A percentile compares a stretch with the other conserved stretches of the same genome.
Evolutionary conservation across 1,139 yeast genomes (phyloP).

Genomic region (Scheffersomyces illinoinensis): DNA sequence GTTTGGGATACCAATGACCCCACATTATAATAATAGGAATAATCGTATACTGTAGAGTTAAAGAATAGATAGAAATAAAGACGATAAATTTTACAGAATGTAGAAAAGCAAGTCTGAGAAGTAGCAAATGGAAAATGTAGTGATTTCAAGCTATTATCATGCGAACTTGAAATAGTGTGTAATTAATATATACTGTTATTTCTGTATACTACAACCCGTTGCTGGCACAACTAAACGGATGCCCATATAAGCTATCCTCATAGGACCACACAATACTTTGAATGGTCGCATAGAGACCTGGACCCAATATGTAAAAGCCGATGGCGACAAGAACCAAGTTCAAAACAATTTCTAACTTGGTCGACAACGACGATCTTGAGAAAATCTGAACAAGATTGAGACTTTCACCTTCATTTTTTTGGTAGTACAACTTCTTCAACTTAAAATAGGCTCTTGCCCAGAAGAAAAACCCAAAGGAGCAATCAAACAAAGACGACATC

Average conservation of each 20-base stretch:
- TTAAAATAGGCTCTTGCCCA: constrained; percentile 65
- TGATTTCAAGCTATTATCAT: constrained; percentile 1
- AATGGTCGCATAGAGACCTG: constrained; percentile 57
- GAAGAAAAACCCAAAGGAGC: constrained; percentile 66
- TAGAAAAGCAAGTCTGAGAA: no score
- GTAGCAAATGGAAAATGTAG: not conserved
- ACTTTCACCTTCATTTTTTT: constrained; percentile 5
- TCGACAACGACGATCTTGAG: constrained; percentile 16
- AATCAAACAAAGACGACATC: constrained; percentile 64
- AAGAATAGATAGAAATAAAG: not conserved
- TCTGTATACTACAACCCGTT: constrained; percentile 31
- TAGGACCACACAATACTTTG: constrained; percentile 53
- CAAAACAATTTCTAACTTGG: constrained; percentile 32
- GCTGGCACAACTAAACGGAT: constrained; percentile 51
- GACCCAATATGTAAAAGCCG: constrained; percentile 58
- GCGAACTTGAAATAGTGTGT: not conserved
- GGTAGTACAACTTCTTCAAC: constrained; percentile 26
- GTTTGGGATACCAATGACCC: constrained; percentile 61
- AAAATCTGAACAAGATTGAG: constrained; percentile 15
- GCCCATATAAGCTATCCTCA: constrained; percentile 47
- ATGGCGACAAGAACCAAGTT: constrained; percentile 40
- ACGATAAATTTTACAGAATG: no score
- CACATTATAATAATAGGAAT: constrained; percentile 1
- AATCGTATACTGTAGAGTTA: not conserved
- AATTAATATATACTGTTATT: not conserved